A percentile compares a stretch with the other conserved stretches of the same genome.
Conservation (phyloP, 768 basidiomycete genomes). For the Mycena vulgaris region DNA sequence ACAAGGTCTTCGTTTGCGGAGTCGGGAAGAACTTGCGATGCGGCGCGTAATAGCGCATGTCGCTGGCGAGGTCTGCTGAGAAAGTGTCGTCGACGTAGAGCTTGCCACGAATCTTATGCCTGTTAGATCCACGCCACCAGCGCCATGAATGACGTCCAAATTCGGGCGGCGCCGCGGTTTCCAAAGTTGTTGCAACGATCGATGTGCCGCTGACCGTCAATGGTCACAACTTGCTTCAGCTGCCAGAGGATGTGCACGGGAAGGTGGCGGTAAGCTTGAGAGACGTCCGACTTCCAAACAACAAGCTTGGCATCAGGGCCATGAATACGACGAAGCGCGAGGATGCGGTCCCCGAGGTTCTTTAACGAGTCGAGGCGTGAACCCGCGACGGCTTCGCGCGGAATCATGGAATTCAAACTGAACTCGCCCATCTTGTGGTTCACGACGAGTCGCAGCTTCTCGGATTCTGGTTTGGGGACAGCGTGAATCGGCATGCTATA, state of each 20-base stretch:
- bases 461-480: constrained; percentile 53
- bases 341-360: no score
- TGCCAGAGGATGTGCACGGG: constrained; percentile 35
- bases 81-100: constrained; percentile 32
- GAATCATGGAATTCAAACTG: constrained; percentile 25
- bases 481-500: constrained; percentile 54
- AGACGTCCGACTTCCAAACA: constrained; percentile 58
- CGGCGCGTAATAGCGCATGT: constrained; percentile 46
- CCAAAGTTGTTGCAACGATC: constrained; percentile 41
- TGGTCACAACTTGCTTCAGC: constrained; percentile 45
- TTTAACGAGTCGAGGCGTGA: no score
- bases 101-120: constrained; percentile 38
- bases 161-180: background rate
- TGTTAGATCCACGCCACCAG: constrained; percentile 52
- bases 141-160: constrained; percentile 43
- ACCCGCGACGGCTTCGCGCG: no score
- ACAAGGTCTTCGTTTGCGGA: constrained; percentile 52
- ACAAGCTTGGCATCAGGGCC: constrained; percentile 36
- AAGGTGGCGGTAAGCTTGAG: constrained; percentile 46
- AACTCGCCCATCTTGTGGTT: constrained; percentile 55
- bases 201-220: constrained; percentile 20
- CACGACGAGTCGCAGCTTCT: constrained; percentile 55
- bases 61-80: constrained; percentile 37
- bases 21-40: constrained; percentile 47
- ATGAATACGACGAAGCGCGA: constrained; percentile 19